Percentiles rank a stretch among this genome's conserved stretches.
Conservation (phyloP, 164 flowering plant species). For the Cinnamomum micranthum region DNA sequence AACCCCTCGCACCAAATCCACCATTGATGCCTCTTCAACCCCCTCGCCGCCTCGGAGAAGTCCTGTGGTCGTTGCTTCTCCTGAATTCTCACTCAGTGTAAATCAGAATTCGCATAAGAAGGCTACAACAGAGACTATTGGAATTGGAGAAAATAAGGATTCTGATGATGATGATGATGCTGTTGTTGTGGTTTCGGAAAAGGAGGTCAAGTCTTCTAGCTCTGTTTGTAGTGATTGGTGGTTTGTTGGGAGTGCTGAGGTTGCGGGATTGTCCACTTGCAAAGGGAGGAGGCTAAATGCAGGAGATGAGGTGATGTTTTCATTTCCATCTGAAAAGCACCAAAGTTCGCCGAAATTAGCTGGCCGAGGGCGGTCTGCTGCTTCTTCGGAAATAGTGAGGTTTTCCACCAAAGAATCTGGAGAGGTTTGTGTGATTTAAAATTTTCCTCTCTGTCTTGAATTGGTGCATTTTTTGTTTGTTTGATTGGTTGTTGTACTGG, state of each 20-base stretch:
- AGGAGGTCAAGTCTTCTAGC: constrained; percentile 4
- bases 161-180: background rate
- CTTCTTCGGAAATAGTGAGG: constrained; percentile 78
- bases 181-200: constrained; percentile 8
- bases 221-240: constrained; percentile 58
- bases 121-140: background rate
- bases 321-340: constrained; percentile 48
- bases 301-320: constrained; percentile 63
- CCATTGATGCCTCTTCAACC: background rate
- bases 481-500: background rate
- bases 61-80: background rate
- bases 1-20: background rate
- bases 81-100: background rate
- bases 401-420: constrained; percentile 72
- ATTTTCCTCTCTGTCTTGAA: background rate
- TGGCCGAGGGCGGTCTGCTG: constrained; percentile 49
- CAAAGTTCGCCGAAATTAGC: constrained; percentile 34
- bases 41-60: background rate
- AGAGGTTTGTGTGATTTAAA: constrained; percentile 44
- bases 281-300: constrained; percentile 70
- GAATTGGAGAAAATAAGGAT: constrained; percentile 8
- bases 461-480: background rate
- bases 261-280: constrained; percentile 80
- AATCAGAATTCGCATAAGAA: constrained; percentile 13
- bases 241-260: constrained; percentile 63